phyloP scores from a whole-genome alignment of 2,329 filamentous ascomycete species.

The Coleophoma cylindrospora region DNA sequence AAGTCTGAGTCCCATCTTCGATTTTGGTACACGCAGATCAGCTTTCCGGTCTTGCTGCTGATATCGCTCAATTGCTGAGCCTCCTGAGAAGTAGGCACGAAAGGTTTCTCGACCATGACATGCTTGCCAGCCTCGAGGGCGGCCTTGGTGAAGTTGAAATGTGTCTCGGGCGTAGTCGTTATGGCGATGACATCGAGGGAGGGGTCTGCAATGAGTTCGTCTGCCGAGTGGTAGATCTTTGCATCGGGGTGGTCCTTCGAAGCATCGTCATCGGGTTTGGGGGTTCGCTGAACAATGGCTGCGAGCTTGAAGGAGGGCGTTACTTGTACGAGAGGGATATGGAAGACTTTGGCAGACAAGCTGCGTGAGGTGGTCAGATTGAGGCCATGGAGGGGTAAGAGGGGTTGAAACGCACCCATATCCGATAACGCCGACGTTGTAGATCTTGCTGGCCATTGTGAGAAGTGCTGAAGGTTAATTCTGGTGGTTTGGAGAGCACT shows the following conservation, averaged over 20 bases:
- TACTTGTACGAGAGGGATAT: slow-evolving; percentile 71
- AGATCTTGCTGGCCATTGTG: slow-evolving; percentile 31
- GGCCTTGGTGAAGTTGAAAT: slow-evolving; percentile 59
- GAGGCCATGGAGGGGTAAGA: neutral
- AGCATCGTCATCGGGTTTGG: slow-evolving; percentile 59
- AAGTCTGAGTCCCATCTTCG: slow-evolving; percentile 75
- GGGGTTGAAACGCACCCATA: slow-evolving; percentile 34
- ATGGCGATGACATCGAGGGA: slow-evolving; percentile 66
- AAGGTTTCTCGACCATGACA: slow-evolving; percentile 79
- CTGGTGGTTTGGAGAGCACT: neutral
- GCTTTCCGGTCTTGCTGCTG: slow-evolving; percentile 30
- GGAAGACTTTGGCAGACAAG: slow-evolving; percentile 71
- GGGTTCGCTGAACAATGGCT: slow-evolving; percentile 70
- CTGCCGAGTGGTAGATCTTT: slow-evolving; percentile 58
- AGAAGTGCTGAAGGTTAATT: neutral
- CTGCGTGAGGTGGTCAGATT: slow-evolving; percentile 20
- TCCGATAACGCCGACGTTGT: slow-evolving; percentile 54
- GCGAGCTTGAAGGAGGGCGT: slow-evolving; percentile 63
- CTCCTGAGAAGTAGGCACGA: slow-evolving; percentile 66
- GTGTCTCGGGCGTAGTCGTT: slow-evolving; percentile 66
- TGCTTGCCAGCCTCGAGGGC: slow-evolving; percentile 70
- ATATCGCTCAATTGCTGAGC: slow-evolving; percentile 53
- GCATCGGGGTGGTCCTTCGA: slow-evolving; percentile 60
- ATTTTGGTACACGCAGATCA: slow-evolving; percentile 41
- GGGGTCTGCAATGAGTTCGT: slow-evolving; percentile 60